A percentile compares a stretch with the other conserved stretches of the same genome.
phyloP scores from a whole-genome alignment of 2,329 filamentous ascomycete species.

The Phyllosticta citrichinensis region DNA sequence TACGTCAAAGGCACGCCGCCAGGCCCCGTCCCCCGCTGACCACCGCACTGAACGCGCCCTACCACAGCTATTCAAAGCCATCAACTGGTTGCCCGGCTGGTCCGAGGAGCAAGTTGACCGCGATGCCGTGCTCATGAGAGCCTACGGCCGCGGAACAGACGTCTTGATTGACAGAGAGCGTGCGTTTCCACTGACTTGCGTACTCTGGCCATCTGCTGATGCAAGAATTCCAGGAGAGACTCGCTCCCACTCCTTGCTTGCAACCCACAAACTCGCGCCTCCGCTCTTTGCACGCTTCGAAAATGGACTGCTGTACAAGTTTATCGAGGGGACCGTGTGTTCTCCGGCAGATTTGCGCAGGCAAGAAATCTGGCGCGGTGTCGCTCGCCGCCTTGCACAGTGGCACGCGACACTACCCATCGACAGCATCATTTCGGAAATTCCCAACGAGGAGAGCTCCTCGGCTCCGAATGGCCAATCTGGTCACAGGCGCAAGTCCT shows the following conservation, averaged over 20 bases:
- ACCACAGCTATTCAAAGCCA: conserved; percentile 57
- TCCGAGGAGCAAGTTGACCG: conserved; percentile 69
- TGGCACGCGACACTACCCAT: conserved; percentile 74
- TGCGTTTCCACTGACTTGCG: conserved; percentile 31
- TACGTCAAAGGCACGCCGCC: conserved; percentile 29
- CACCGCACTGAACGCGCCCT: conserved; percentile 1
- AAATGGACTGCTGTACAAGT: conserved; percentile 93
- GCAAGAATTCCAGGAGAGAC: conserved; percentile 42
- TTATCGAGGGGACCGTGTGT: conserved; percentile 71
- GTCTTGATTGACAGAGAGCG: conserved; percentile 92
- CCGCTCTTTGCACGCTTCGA: conserved; percentile 82
- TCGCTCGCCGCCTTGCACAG: conserved; percentile 75
- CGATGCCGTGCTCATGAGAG: conserved; percentile 79
- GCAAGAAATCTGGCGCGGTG: conserved; percentile 67
- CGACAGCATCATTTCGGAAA: conserved; percentile 36
- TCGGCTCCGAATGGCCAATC: conserved; percentile 17
- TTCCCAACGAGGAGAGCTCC: conserved; percentile 15
- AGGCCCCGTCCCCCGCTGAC: background rate
- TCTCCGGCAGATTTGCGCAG: conserved; percentile 69
- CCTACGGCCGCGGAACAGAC: conserved; percentile 90
- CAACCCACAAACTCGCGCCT: conserved; percentile 73
- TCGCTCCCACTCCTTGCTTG: conserved; percentile 71
- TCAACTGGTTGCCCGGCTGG: conserved; percentile 58
- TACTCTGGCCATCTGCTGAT: background rate
- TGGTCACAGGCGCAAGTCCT: conserved; percentile 24